phyloP scores from a whole-genome alignment of 164 flowering plant species.

The Piper betle region DNA sequence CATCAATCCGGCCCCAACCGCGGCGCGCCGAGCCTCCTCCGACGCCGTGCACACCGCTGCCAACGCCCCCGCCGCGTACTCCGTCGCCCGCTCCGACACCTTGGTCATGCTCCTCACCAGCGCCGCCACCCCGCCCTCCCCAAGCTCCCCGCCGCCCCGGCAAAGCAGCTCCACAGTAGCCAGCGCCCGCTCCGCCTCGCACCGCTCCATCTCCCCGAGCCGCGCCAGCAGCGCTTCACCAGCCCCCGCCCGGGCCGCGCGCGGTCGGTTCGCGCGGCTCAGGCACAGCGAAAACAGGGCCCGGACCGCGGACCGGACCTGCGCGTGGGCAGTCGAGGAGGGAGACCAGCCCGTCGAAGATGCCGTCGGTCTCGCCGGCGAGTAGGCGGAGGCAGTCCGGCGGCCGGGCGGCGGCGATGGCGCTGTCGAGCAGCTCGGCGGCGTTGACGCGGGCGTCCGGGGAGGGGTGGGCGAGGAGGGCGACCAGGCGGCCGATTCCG shows the following conservation, averaged over 20 bases:
- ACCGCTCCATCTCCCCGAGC: too few relatives aligned
- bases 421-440: slow-evolving; percentile 56
- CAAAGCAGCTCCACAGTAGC: too few relatives aligned
- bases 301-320: slow-evolving; percentile 45
- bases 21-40: slow-evolving; percentile 51
- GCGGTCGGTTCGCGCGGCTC: slow-evolving; percentile 50
- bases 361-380: slow-evolving; percentile 32
- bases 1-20: slow-evolving; percentile 66
- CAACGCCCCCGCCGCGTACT: slow-evolving; percentile 83
- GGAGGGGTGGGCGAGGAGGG: slow-evolving; percentile 40
- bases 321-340: slow-evolving; percentile 52
- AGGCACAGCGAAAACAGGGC: slow-evolving; percentile 72
- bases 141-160: too few relatives aligned
- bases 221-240: too few relatives aligned
- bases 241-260: slow-evolving; percentile 54
- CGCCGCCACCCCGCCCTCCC: too few relatives aligned
- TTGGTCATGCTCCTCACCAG: slow-evolving; percentile 28
- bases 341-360: slow-evolving; percentile 56
- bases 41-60: slow-evolving; percentile 55
- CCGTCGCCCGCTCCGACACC: slow-evolving; percentile 84
- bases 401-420: slow-evolving; percentile 42
- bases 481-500: slow-evolving; percentile 24
- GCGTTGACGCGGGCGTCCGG: slow-evolving; percentile 61
- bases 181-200: too few relatives aligned
- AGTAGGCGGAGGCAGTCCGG: slow-evolving; percentile 37